These are phyloP conservation scores for Gardenia jasminoides DNA, from an alignment of 257 asterid species.

Conservation along the genomic window DNA sequence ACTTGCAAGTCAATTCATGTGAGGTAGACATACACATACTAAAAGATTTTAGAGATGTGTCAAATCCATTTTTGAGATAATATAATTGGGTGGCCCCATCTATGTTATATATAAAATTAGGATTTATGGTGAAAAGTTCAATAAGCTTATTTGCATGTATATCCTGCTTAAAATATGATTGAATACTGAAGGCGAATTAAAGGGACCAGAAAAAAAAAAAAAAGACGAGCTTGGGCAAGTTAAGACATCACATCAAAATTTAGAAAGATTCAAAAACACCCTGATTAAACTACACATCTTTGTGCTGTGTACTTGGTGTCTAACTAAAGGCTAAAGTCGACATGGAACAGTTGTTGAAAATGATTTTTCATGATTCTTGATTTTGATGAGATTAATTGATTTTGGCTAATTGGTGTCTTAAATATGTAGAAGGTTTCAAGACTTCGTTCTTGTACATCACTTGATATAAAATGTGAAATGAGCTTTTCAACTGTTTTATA, in stretches of 20 bases:
- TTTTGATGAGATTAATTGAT: background rate
- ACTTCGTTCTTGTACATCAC: background rate
- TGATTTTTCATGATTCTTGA: background rate
- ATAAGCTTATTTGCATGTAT: background rate
- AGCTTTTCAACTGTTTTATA: background rate
- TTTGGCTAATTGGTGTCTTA: background rate
- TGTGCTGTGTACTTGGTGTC: background rate
- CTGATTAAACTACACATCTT: background rate
- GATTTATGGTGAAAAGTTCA: background rate
- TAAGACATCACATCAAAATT: background rate
- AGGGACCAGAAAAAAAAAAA: background rate
- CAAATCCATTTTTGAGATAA: too few relatives aligned
- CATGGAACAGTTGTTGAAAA: background rate
- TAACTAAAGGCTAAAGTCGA: background rate
- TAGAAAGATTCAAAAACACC: background rate
- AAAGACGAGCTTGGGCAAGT: background rate
- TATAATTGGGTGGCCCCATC: too few relatives aligned
- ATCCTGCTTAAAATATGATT: background rate
- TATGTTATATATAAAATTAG: too few relatives aligned
- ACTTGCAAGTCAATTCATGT: background rate
- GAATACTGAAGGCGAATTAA: background rate
- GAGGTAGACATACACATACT: background rate
- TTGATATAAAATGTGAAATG: background rate
- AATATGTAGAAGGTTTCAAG: background rate
- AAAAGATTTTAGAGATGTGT: background rate